Conservation (phyloP, 148 eudicot genomes). For the Arbutus unedo region DNA sequence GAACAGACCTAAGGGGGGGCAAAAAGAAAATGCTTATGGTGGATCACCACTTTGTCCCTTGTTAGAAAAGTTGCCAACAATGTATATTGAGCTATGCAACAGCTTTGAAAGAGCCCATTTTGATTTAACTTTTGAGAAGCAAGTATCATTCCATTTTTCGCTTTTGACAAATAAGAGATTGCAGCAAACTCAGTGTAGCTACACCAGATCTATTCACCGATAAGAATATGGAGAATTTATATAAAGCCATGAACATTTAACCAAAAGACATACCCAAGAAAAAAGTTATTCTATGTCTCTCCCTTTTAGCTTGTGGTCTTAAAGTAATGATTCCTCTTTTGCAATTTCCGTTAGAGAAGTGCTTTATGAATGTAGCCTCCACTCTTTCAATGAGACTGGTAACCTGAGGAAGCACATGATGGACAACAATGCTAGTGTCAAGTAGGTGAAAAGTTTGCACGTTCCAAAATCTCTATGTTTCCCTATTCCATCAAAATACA, state of each 20-base stretch:
- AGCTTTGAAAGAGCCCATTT: not conserved
- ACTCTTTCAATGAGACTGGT: slow-evolving; percentile 54
- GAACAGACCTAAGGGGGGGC: slow-evolving; percentile 53
- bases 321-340: slow-evolving; percentile 66
- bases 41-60: not conserved
- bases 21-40: not conserved
- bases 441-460: not conserved
- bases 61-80: not conserved
- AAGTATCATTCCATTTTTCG: not conserved
- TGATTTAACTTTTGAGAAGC: not conserved
- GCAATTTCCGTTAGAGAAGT: slow-evolving; percentile 67
- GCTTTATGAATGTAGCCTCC: slow-evolving; percentile 59
- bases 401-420: slow-evolving; percentile 36
- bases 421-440: slow-evolving; percentile 2
- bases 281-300: slow-evolving; percentile 64
- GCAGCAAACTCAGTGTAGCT: not conserved
- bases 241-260: not conserved
- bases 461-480: not conserved
- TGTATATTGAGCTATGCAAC: not conserved
- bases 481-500: not conserved
- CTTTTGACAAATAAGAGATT: not conserved
- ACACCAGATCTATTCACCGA: not conserved
- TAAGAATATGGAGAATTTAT: not conserved
- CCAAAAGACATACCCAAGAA: slow-evolving; percentile 43
- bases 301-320: slow-evolving; percentile 54